Percentiles rank a stretch among this genome's conserved stretches.
Evolutionary conservation across 352 stramenopile species (phyloP).

Genomic region (Phytophthora niederhauseri): DNA sequence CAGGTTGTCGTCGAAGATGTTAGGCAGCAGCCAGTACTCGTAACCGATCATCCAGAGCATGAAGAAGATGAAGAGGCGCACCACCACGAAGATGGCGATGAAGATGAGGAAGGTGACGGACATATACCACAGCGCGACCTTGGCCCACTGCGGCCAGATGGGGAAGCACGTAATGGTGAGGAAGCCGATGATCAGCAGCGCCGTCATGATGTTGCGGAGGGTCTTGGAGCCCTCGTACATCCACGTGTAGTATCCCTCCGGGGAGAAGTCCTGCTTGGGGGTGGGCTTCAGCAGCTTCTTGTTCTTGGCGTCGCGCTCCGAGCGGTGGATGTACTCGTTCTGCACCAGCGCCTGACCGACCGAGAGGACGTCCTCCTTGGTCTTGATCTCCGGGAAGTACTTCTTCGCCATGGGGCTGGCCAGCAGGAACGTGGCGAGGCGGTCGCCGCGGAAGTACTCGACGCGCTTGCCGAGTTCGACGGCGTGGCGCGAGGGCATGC

Average conservation of each 20-base stretch:
- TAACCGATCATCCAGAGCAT: slow-evolving; percentile 95
- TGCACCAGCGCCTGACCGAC: slow-evolving; percentile 79
- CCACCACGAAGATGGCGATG: slow-evolving; percentile 96
- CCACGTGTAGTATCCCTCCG: slow-evolving; percentile 98
- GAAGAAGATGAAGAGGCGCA: slow-evolving; percentile 96
- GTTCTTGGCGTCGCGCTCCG: slow-evolving; percentile 86
- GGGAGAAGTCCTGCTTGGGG: slow-evolving; percentile 92
- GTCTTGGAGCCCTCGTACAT: slow-evolving; percentile 99
- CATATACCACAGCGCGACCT: slow-evolving; percentile 98
- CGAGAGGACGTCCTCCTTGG: slow-evolving; percentile 77
- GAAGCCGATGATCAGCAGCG: slow-evolving; percentile 97
- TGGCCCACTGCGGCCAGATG: slow-evolving; percentile 99
- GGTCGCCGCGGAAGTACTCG: slow-evolving; percentile 93
- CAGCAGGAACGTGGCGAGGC: slow-evolving; percentile 84
- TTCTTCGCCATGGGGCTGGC: slow-evolving; percentile 78
- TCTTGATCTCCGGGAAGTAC: slow-evolving; percentile 83
- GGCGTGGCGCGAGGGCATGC: slow-evolving; percentile 88
- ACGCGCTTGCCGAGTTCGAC: slow-evolving; percentile 93
- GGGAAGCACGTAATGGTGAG: slow-evolving; percentile 98
- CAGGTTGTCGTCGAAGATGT: slow-evolving; percentile 99
- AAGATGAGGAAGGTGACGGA: slow-evolving; percentile 99
- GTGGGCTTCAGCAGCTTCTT: slow-evolving; percentile 86
- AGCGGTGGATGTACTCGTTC: slow-evolving; percentile 89
- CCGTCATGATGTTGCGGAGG: slow-evolving; percentile 97
- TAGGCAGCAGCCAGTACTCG: slow-evolving; percentile 99